phyloP scores from a whole-genome alignment of 2,329 filamentous ascomycete genomes.

The Tolypocladium sp. region DNA sequence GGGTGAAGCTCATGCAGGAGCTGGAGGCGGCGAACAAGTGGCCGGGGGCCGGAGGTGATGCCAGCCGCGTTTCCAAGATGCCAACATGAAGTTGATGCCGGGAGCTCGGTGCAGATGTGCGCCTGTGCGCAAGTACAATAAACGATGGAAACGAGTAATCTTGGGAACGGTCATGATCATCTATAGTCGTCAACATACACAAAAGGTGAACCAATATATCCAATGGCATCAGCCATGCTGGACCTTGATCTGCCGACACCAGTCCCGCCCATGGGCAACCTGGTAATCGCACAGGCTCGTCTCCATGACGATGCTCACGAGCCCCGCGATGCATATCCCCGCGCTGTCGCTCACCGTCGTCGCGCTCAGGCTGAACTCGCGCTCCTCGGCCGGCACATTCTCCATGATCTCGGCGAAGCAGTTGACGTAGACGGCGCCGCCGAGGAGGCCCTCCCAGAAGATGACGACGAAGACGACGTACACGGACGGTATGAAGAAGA shows the following conservation, averaged over 20 bases:
- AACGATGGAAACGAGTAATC: neutral
- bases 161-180: neutral
- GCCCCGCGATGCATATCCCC: slow-evolving; percentile 81
- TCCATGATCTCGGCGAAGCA: slow-evolving; percentile 94
- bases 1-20: too few species aligned
- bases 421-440: slow-evolving; percentile 89
- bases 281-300: slow-evolving; percentile 77
- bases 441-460: slow-evolving; percentile 91
- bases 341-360: slow-evolving; percentile 88
- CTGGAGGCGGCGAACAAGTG: too few species aligned
- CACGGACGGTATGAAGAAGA: slow-evolving; percentile 73
- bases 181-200: neutral
- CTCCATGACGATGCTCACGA: slow-evolving; percentile 77
- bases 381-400: slow-evolving; percentile 62
- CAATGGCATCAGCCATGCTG: slow-evolving; percentile 6
- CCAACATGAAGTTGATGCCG: too few species aligned
- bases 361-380: slow-evolving; percentile 85
- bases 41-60: neutral
- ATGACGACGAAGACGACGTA: slow-evolving; percentile 78
- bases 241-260: slow-evolving; percentile 51
- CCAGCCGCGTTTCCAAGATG: neutral
- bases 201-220: neutral
- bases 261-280: slow-evolving; percentile 68
- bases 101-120: neutral
- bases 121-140: neutral